Conservation (phyloP, 441 rosid genomes). For the Mallotus repandus region DNA sequence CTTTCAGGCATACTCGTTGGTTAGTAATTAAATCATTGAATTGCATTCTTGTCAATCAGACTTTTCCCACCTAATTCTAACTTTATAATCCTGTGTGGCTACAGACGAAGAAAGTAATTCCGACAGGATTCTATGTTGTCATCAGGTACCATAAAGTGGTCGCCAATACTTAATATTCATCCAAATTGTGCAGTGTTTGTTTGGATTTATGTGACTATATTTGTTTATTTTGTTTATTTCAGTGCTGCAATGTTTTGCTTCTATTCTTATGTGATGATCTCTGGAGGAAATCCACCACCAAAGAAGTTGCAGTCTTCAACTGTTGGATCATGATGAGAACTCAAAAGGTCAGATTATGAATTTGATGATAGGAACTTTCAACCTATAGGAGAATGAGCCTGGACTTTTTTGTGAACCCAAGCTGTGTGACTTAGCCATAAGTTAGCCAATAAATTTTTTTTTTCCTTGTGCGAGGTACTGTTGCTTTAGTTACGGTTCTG, state of each 20-base stretch:
- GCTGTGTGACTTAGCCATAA: not conserved
- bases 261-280: conserved; percentile 64
- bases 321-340: conserved; percentile 32
- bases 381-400: not conserved
- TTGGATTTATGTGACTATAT: not conserved
- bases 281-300: conserved; percentile 97
- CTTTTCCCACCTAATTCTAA: conserved; percentile 5
- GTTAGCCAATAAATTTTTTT: not conserved
- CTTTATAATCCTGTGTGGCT: conserved; percentile 26
- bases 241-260: conserved; percentile 88
- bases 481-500: not conserved
- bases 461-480: not conserved
- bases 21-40: conserved; percentile 28
- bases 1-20: conserved; percentile 60
- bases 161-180: conserved; percentile 5
- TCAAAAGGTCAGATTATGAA: conserved; percentile 18
- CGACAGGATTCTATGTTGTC: conserved; percentile 53
- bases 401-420: not conserved
- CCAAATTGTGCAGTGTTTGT: not conserved
- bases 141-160: conserved; percentile 45
- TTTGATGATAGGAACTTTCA: conserved; percentile 2
- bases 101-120: conserved; percentile 81
- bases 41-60: conserved; percentile 1
- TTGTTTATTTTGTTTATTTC: conserved; percentile 10
- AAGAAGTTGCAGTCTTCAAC: conserved; percentile 64